Evolutionary conservation across 306 rosid species (phyloP).

Genomic region (Hippophae tibetana): DNA sequence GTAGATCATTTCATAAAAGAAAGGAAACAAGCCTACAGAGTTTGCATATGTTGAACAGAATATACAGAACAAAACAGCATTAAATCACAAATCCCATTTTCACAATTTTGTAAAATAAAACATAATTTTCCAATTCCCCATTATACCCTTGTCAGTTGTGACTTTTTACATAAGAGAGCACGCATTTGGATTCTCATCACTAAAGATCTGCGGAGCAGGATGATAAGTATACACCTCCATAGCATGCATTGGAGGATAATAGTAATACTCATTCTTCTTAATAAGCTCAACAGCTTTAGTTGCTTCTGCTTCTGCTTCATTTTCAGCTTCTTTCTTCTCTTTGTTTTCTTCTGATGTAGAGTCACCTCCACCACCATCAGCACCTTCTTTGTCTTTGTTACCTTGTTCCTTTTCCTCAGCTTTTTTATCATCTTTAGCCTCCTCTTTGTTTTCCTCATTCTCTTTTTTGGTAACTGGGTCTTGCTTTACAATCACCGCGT

Average conservation of each 20-base stretch:
- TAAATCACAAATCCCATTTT: background rate
- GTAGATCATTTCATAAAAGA: conserved; percentile 3
- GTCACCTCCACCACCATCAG: conserved; percentile 10
- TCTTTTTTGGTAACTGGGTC: conserved; percentile 44
- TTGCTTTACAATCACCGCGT: conserved; percentile 59
- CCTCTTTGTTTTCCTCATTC: conserved; percentile 23
- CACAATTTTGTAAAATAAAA: conserved; percentile 3
- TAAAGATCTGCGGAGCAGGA: conserved; percentile 63
- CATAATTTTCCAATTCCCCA: conserved; percentile 6
- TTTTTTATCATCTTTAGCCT: conserved; percentile 11
- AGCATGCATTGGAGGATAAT: no score
- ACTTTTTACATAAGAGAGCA: conserved; percentile 41
- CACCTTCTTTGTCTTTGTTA: background rate
- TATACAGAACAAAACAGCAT: background rate
- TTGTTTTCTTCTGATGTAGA: conserved; percentile 9
- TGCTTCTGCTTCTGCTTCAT: conserved; percentile 21
- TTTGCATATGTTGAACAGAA: conserved; percentile 16
- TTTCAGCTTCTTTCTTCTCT: no score
- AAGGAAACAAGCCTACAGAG: conserved; percentile 20
- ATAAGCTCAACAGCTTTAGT: conserved; percentile 33
- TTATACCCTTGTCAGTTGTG: conserved; percentile 2
- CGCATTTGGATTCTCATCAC: conserved; percentile 83
- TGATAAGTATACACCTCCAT: conserved; percentile 20
- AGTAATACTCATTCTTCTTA: conserved; percentile 31
- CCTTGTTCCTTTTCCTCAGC: conserved; percentile 13